These are phyloP conservation scores for Pleurozium schreberi DNA, from an alignment of 225 moss, liverwort and hornwort genomes.

Conservation along the genomic window DNA sequence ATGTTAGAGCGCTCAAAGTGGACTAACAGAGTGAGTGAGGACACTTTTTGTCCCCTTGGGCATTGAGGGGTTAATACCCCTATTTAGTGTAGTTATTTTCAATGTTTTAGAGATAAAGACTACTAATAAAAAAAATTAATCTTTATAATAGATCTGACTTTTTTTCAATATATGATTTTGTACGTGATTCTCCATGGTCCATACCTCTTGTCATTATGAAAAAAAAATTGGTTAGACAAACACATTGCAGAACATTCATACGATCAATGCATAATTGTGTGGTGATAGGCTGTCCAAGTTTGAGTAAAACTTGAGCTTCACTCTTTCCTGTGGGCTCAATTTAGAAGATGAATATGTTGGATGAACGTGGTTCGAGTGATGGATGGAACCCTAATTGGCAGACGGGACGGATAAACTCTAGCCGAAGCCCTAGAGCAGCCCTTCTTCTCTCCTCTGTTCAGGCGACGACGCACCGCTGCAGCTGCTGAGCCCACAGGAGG, in stretches of 20 bases:
- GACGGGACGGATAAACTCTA: background rate
- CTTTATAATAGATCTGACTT: too few relatives aligned
- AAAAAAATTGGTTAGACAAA: background rate
- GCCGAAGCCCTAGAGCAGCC: background rate
- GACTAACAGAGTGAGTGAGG: too few relatives aligned
- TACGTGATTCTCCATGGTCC: too few relatives aligned
- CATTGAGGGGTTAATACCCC: too few relatives aligned
- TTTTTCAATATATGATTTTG: too few relatives aligned
- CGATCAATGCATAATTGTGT: background rate
- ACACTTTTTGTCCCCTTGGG: too few relatives aligned
- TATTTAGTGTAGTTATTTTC: too few relatives aligned
- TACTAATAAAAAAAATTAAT: too few relatives aligned
- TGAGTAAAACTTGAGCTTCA: background rate
- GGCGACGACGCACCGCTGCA: slow-evolving; percentile 12
- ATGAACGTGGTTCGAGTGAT: too few relatives aligned
- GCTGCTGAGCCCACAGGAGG: slow-evolving; percentile 24
- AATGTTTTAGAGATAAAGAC: too few relatives aligned
- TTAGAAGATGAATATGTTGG: background rate
- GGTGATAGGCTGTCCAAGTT: background rate
- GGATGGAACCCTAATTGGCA: slow-evolving; percentile 5
- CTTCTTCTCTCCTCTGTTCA: background rate
- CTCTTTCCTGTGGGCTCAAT: background rate
- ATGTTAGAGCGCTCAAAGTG: too few relatives aligned
- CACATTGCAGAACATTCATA: background rate
- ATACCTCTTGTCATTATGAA: too few relatives aligned